These are phyloP conservation scores for Tetraselmis striata DNA, from an alignment of 139 green algal genomes.

Conservation along the genomic window DNA sequence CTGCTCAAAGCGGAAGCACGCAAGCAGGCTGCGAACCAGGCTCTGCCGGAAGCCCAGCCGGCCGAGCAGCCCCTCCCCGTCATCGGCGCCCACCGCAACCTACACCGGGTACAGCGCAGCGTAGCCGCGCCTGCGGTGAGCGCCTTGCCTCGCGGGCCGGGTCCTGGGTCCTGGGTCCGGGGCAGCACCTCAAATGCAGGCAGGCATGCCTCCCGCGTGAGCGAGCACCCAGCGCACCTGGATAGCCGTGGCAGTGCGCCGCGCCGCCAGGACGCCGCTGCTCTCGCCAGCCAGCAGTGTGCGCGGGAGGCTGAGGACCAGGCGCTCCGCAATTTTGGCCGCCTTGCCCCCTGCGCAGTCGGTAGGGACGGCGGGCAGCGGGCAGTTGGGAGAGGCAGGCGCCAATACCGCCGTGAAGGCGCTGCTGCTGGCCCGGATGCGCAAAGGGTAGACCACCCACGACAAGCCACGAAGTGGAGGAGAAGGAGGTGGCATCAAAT, in stretches of 20 bases:
- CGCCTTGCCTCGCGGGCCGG: too few relatives aligned
- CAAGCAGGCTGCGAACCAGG: background rate
- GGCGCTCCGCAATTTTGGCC: slow-evolving; percentile 17
- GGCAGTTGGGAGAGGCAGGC: background rate
- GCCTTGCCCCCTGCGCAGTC: background rate
- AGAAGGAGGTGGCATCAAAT: too few relatives aligned
- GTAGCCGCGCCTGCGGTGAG: too few relatives aligned
- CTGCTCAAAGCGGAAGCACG: background rate
- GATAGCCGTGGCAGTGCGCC: slow-evolving; percentile 43
- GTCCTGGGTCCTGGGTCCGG: too few relatives aligned
- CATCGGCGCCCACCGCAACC: background rate
- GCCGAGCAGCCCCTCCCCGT: background rate
- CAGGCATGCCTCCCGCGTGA: too few relatives aligned
- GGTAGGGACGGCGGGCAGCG: background rate
- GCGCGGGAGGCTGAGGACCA: slow-evolving; percentile 26
- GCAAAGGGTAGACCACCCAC: too few relatives aligned
- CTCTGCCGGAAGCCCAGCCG: background rate
- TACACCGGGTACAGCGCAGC: too few relatives aligned
- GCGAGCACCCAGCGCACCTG: slow-evolving; percentile 1
- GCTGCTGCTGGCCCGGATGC: too few relatives aligned
- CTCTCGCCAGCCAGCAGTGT: slow-evolving; percentile 33
- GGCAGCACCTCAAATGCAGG: too few relatives aligned
- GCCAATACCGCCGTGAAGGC: too few relatives aligned
- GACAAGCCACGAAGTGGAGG: too few relatives aligned
- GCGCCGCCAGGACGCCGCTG: slow-evolving; percentile 27